phyloP scores from a whole-genome alignment of 164 flowering plant genomes.

The Sedum album region DNA sequence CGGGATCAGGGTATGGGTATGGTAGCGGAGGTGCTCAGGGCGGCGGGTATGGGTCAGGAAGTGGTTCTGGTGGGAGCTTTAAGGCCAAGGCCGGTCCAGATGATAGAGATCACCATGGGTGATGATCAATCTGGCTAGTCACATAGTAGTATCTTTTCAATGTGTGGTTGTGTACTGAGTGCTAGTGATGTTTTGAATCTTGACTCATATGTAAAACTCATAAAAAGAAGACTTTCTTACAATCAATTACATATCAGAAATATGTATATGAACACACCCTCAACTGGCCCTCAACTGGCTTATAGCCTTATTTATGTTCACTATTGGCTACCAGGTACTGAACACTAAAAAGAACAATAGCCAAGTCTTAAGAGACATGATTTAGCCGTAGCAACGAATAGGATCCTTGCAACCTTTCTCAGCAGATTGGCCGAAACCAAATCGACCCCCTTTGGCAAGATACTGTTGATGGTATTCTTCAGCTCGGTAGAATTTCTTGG shows the following conservation, averaged over 20 bases:
- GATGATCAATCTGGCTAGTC: not conserved
- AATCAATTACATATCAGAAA: not conserved
- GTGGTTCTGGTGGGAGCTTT: conserved; percentile 19
- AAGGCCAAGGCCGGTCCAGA: not conserved
- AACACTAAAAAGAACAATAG: not conserved
- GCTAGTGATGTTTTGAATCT: not conserved
- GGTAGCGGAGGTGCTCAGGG: conserved; percentile 25
- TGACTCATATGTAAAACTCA: not conserved
- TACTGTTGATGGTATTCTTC: conserved; percentile 93
- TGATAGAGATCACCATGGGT: not conserved
- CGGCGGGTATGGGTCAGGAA: conserved; percentile 30
- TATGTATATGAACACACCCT: not conserved
- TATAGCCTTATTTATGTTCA: not conserved
- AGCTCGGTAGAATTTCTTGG: conserved; percentile 84
- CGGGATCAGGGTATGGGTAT: conserved; percentile 38
- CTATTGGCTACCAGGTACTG: not conserved
- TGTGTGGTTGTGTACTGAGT: not conserved
- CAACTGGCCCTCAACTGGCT: not conserved
- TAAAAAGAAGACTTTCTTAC: not conserved
- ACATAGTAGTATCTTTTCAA: too few relatives aligned
- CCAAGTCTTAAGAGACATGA: not conserved
- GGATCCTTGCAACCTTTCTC: conserved; percentile 83
- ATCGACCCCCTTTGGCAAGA: conserved; percentile 79
- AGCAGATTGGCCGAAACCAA: conserved; percentile 63
- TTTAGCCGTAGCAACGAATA: conserved; percentile 63